Percentiles rank a stretch among this genome's conserved stretches.
phyloP scores from a whole-genome alignment of 495 filamentous ascomycete genomes.

The Immersiella caudata region DNA sequence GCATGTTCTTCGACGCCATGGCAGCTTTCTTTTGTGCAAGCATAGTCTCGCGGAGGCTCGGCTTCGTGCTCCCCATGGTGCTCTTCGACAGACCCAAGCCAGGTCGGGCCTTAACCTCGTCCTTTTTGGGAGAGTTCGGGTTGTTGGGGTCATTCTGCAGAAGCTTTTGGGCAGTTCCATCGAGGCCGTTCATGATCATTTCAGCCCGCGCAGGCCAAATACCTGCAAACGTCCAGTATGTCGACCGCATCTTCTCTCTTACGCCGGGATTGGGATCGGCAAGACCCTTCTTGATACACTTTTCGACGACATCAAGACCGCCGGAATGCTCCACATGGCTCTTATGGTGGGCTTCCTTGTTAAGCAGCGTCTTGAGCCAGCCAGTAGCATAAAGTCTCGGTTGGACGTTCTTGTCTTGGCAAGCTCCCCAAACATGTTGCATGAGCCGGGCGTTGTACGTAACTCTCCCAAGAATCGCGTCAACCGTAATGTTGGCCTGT shows the following conservation, averaged over 20 bases:
- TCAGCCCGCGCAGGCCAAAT: constrained; percentile 82
- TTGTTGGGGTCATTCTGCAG: constrained; percentile 81
- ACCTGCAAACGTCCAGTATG: constrained; percentile 78
- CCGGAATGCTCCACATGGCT: constrained; percentile 80
- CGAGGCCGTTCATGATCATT: constrained; percentile 71
- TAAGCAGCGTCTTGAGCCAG: constrained; percentile 83
- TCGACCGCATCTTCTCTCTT: constrained; percentile 76
- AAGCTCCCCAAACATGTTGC: constrained; percentile 78
- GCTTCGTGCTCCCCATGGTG: constrained; percentile 58
- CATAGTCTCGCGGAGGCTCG: constrained; percentile 73
- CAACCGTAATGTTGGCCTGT: constrained; percentile 74
- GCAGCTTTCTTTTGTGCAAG: constrained; percentile 73
- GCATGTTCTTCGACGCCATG: constrained; percentile 60
- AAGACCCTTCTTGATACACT: constrained; percentile 83
- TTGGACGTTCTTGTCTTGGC: constrained; percentile 89
- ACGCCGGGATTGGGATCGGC: constrained; percentile 85
- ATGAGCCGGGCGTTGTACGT: constrained; percentile 78
- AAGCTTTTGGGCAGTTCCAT: constrained; percentile 70
- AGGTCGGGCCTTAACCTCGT: constrained; percentile 51
- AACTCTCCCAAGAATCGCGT: constrained; percentile 72
- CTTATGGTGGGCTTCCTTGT: constrained; percentile 77
- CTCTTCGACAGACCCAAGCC: constrained; percentile 61
- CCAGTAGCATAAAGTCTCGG: constrained; percentile 74
- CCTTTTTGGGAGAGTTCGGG: constrained; percentile 64
- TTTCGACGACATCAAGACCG: constrained; percentile 78